These are phyloP conservation scores for Ogataea glucozyma DNA, from an alignment of 805 yeast species.

Conservation along the genomic window DNA sequence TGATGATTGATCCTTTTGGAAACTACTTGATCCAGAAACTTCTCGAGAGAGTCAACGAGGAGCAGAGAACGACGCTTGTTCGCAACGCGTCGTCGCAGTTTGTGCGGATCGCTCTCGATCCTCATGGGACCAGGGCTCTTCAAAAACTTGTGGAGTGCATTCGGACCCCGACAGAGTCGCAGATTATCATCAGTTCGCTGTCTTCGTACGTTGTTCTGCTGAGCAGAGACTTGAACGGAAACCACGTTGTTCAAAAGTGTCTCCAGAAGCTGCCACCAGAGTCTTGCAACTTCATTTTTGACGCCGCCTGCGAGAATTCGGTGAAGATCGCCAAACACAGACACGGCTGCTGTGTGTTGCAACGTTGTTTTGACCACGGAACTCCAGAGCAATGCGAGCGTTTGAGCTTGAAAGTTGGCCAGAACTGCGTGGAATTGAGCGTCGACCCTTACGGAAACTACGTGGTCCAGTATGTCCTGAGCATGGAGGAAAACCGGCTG, in stretches of 20 bases:
- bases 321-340: conserved; percentile 88
- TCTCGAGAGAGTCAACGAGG: conserved; percentile 69
- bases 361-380: conserved; percentile 92
- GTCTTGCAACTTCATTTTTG: conserved; percentile 87
- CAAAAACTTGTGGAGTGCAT: conserved; percentile 90
- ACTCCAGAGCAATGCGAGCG: conserved; percentile 64
- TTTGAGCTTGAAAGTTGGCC: conserved; percentile 67
- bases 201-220: conserved; percentile 71
- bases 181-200: conserved; percentile 40
- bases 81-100: conserved; percentile 71
- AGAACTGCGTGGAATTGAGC: conserved; percentile 66
- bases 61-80: conserved; percentile 70
- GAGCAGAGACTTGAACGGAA: conserved; percentile 90
- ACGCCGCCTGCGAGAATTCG: conserved; percentile 74
- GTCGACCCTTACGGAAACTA: conserved; percentile 96
- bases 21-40: conserved; percentile 91
- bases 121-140: conserved; percentile 95
- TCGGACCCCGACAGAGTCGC: conserved; percentile 67
- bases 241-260: conserved; percentile 94
- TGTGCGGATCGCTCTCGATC: conserved; percentile 80
- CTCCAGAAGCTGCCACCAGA: conserved; percentile 65
- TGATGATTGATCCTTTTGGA: conserved; percentile 97
- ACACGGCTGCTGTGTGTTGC: conserved; percentile 97
- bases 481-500: conserved; percentile 38
- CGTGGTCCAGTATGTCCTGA: conserved; percentile 88